Base-by-base conservation (phyloP, 2,329 filamentous ascomycete genomes). In the Ophiostoma sp. region DNA sequence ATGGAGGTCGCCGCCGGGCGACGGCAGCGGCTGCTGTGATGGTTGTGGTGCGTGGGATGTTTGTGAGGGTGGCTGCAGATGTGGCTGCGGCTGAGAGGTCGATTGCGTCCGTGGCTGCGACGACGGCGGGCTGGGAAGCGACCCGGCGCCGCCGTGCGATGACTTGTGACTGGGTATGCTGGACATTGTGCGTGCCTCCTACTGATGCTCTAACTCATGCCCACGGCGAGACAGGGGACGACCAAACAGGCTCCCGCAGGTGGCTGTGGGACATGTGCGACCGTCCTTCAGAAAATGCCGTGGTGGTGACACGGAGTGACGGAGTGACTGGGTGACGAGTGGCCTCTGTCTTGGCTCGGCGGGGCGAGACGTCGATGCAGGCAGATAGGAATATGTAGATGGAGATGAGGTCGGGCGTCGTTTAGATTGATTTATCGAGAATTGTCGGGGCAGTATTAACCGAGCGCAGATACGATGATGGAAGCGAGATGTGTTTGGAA, bases 231-330 rank as follows among this genome's bases (percentile, higher is more conserved):
- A 60, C 27, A 40, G 55, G 55, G 55, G 27, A 38, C 55, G 11
- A 60, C 55, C 55, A 40, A 38, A 27, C 36, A 60, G 55, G 55
- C 27, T 60, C 27, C 55, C 55, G 11, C 6, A 27, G 55, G 55
- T 60, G 55, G 55, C 55, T 38, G 55, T 55, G 5, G 49, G 55
- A 60, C 55, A 60, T 60, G 55, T 60, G 55, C 55, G 18, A 60
- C 55, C 27, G 27, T 18, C n/a, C 49, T 55, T 36, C 12, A 55
- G 27, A 12, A 38, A n/a, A 60, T 60, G 55, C 55, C 55, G 55
- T 60, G 55, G 9, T 60, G 55, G 55, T 60, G 55, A 60, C 55
- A 60, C 55, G 27, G 49, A 60, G 55, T 27, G 55, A 11, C 55
- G 36, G 55, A 27, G 27, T 27, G 27, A 27, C 27, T 27, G 27